Base-by-base conservation (phyloP, 2,329 filamentous ascomycete species). In the Colletotrichum tabaci region DNA sequence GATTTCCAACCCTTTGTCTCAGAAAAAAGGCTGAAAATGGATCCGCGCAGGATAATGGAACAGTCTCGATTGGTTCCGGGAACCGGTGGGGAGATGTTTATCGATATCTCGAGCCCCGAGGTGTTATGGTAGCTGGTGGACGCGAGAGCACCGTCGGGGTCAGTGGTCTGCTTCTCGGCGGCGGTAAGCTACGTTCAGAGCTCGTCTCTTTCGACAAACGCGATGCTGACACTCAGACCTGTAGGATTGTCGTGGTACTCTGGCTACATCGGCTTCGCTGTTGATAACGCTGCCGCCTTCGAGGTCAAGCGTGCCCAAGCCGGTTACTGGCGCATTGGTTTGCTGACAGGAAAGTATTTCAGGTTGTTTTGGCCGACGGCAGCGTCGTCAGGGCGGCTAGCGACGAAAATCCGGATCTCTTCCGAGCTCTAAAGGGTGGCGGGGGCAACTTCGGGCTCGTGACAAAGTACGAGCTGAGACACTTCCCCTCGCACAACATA, bases 351-450 rank as follows among this genome's bases (percentile, higher is more conserved):
- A 35, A 3, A 9, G 4, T 12, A 3, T 21, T 3, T 18, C 16
- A 85, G 72, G 78, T 87, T 23, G 84, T 87, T 4, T 79, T 85
- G 2, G 81, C 82, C 4, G 75, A 79, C 57, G 84, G 85, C 5
- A 58, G 69, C 0, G 79, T 86, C 40, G 74, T 85, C 16, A 81
- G 80, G n/a, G 84, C 81, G 6, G 82, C 80, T 23, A 72, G 70
- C 2, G 60, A 74, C 0, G 58, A 77, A 3, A 78, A 86, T 57
- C 38, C 76, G 0, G 84, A 87, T 61, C 79, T 87, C 2, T 87
- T 78, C 74, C 79, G 77, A 63, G 84, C 84, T 1, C 77, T 86
- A 1, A 82, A 84, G 61, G 85, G 85, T 10, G 85, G 85, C 16
- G 78, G 79, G 18, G 82, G 79, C 74, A 87, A 86, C 73, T 84